Evolutionary conservation across 495 filamentous ascomycete species (phyloP).

Genomic region (Hyaloscypha bicolor): DNA sequence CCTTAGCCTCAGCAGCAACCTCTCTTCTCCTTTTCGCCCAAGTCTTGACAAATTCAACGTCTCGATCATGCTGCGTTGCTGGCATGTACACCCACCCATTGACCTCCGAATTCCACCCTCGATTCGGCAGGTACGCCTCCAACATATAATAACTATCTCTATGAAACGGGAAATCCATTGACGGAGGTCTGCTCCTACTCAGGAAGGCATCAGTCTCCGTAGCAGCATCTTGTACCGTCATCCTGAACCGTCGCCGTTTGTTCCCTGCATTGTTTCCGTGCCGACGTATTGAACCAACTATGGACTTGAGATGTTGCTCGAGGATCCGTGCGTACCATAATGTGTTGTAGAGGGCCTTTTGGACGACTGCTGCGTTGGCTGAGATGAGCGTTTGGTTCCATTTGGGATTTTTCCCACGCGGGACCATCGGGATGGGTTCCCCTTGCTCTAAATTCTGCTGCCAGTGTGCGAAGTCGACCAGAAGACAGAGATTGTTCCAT

Average conservation of each 20-base stretch:
- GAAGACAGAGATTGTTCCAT: slow-evolving; percentile 54
- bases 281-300: slow-evolving; percentile 48
- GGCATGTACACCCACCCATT: slow-evolving; percentile 47
- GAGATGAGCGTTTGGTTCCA: slow-evolving; percentile 51
- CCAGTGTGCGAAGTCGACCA: slow-evolving; percentile 58
- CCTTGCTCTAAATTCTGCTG: slow-evolving; percentile 50
- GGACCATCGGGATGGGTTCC: slow-evolving; percentile 52
- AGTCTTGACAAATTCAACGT: slow-evolving; percentile 34
- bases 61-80: slow-evolving; percentile 45
- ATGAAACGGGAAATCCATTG: slow-evolving; percentile 51
- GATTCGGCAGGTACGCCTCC: slow-evolving; percentile 49
- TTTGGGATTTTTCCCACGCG: slow-evolving; percentile 41
- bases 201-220: slow-evolving; percentile 51
- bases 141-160: slow-evolving; percentile 59
- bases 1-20: neutral
- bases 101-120: slow-evolving; percentile 43
- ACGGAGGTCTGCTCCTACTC: slow-evolving; percentile 45
- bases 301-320: slow-evolving; percentile 53
- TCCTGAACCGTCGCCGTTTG: slow-evolving; percentile 45
- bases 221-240: slow-evolving; percentile 47
- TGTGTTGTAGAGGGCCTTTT: slow-evolving; percentile 42
- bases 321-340: slow-evolving; percentile 53
- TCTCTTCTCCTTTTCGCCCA: slow-evolving; percentile 16
- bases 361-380: slow-evolving; percentile 42
- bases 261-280: slow-evolving; percentile 50